These are phyloP conservation scores for Cryptococcus depauperatus DNA, from an alignment of 1,284 basidiomycete species.

Conservation along the genomic window DNA sequence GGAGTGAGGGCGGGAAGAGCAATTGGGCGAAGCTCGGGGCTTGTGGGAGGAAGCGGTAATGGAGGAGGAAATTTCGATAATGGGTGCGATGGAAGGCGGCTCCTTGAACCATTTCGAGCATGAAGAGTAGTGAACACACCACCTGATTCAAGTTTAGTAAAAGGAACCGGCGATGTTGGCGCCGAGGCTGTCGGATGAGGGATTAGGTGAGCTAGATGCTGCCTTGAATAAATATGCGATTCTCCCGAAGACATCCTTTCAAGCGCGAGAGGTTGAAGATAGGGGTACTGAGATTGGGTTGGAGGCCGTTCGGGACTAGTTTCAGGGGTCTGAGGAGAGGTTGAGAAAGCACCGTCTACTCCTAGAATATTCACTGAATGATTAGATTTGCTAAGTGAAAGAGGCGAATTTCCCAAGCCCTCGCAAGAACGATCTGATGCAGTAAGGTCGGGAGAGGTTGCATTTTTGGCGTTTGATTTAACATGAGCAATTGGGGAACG, in stretches of 20 bases:
- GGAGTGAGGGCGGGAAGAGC: conserved; percentile 30
- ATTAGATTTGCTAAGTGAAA: too few species aligned
- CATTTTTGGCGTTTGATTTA: too few species aligned
- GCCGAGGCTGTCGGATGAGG: conserved; percentile 18
- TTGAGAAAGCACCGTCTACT: not conserved
- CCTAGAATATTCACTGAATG: not conserved
- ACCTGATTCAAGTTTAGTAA: too few species aligned
- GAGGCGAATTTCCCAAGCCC: too few species aligned
- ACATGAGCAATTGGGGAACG: too few species aligned
- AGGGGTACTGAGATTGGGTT: not conserved
- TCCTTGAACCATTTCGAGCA: not conserved
- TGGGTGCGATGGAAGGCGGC: conserved; percentile 18
- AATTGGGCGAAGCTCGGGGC: conserved; percentile 30
- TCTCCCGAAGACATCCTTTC: not conserved
- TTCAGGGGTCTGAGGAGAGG: too few species aligned
- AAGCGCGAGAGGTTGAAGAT: not conserved
- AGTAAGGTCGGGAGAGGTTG: too few species aligned
- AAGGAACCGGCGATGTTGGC: conserved; percentile 14
- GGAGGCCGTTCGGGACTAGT: not conserved
- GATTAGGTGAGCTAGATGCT: not conserved
- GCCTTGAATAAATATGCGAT: not conserved
- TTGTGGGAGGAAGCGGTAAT: conserved; percentile 14
- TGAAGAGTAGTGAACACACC: too few species aligned
- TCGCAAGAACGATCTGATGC: too few species aligned
- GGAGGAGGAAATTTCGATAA: conserved; percentile 8